phyloP scores from a whole-genome alignment of 169 alveolate species.

The Pseudocohnilembus persalinus region DNA sequence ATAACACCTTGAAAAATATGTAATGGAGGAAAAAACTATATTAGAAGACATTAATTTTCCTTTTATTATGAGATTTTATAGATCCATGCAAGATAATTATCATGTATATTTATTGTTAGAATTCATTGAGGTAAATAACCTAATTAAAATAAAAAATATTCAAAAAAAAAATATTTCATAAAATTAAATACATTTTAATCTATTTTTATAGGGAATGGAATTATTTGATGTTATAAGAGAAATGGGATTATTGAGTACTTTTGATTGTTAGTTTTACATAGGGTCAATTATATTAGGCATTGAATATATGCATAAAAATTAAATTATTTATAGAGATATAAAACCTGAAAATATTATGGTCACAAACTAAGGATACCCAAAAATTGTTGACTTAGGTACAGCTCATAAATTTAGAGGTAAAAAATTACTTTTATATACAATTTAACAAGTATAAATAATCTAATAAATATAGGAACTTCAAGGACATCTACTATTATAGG shows the following conservation, averaged over 20 bases:
- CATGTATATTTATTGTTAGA: constrained; percentile 67
- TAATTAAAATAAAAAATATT: constrained; percentile 31
- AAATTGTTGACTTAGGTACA: constrained; percentile 96
- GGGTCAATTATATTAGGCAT: constrained; percentile 27
- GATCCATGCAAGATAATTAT: constrained; percentile 58
- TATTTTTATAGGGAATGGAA: constrained; percentile 41
- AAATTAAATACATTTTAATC: too few relatives aligned
- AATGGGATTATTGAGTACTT: constrained; percentile 28
- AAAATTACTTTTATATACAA: neutral
- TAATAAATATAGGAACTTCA: constrained; percentile 26
- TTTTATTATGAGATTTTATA: constrained; percentile 66
- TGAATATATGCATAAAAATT: constrained; percentile 37
- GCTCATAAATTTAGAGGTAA: constrained; percentile 92
- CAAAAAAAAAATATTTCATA: too few relatives aligned
- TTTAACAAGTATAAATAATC: too few relatives aligned
- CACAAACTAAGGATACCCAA: constrained; percentile 86
- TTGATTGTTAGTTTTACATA: constrained; percentile 27
- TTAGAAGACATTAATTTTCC: constrained; percentile 66
- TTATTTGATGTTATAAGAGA: constrained; percentile 36
- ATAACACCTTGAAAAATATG: constrained; percentile 47
- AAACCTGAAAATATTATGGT: constrained; percentile 43
- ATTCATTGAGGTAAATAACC: constrained; percentile 21
- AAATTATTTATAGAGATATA: constrained; percentile 43
- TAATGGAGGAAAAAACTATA: constrained; percentile 57
- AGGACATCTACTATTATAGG: constrained; percentile 94